Conservation (phyloP, 345 rosid species). For the Salix arbutifolia region DNA sequence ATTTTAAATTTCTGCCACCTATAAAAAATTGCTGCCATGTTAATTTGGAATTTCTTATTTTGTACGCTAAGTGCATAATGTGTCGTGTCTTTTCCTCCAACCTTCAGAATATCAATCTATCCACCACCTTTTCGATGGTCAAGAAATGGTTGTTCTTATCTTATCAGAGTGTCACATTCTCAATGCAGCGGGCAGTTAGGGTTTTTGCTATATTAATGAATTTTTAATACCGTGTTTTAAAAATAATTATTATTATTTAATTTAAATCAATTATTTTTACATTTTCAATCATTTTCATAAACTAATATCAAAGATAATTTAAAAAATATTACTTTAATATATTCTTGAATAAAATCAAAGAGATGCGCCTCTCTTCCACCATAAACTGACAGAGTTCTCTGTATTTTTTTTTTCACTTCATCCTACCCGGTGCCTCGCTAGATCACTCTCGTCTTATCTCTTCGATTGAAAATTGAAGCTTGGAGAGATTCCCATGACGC, state of each 20-base stretch:
- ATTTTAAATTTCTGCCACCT: too few relatives aligned
- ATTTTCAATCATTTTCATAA: too few relatives aligned
- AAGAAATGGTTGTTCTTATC: not conserved
- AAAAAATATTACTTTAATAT: too few relatives aligned
- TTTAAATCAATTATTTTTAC: too few relatives aligned
- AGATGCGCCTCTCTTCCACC: not conserved
- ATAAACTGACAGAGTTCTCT: not conserved
- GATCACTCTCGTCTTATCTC: not conserved
- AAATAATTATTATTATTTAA: too few relatives aligned
- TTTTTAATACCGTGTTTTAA: too few relatives aligned
- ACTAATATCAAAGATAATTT: too few relatives aligned
- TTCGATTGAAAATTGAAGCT: not conserved
- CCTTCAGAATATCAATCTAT: too few relatives aligned
- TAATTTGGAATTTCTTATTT: too few relatives aligned
- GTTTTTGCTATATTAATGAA: not conserved
- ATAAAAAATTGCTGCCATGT: too few relatives aligned
- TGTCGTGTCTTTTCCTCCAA: not conserved
- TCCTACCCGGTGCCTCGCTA: conserved; percentile 3
- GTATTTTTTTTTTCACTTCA: not conserved
- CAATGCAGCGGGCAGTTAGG: not conserved
- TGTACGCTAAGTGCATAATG: too few relatives aligned
- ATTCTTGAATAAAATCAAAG: too few relatives aligned
- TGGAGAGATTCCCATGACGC: not conserved
- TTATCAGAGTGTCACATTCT: not conserved
- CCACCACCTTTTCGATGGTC: not conserved